These are phyloP conservation scores for Diaporthe sp. DNA, from an alignment of 2,329 filamentous ascomycete genomes.

Conservation along the genomic window DNA sequence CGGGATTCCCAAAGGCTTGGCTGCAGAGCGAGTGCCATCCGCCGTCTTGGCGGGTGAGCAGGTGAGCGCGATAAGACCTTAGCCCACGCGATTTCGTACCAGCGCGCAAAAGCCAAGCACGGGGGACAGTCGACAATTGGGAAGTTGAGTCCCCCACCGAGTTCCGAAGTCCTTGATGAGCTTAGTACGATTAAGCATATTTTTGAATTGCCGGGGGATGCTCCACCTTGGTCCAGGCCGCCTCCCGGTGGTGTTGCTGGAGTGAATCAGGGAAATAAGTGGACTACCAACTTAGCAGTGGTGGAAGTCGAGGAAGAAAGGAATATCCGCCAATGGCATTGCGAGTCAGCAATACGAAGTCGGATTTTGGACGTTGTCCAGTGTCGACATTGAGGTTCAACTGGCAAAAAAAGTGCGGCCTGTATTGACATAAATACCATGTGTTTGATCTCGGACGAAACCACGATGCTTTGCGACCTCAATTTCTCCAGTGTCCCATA, in stretches of 20 bases:
- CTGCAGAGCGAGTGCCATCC: constrained; percentile 27
- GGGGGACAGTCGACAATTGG: constrained; percentile 24
- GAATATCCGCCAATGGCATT: constrained; percentile 21
- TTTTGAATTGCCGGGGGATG: not conserved
- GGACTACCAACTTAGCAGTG: not conserved
- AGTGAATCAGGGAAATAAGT: constrained; percentile 2
- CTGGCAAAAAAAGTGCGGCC: not conserved
- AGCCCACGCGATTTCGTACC: not conserved
- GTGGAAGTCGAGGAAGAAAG: constrained; percentile 3
- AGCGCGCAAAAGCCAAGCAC: constrained; percentile 4
- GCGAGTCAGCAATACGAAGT: not conserved
- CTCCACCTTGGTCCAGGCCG: not conserved
- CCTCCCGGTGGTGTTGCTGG: no score
- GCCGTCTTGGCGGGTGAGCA: constrained; percentile 23
- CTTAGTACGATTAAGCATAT: constrained; percentile 29
- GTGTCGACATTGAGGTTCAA: not conserved
- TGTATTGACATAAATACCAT: constrained; percentile 9
- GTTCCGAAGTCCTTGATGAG: constrained; percentile 23
- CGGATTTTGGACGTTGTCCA: not conserved
- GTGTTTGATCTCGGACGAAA: not conserved
- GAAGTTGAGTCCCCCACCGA: not conserved
- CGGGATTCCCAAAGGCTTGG: constrained; percentile 18
- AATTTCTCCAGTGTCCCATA: no score
- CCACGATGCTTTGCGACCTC: not conserved
- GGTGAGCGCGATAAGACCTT: constrained; percentile 14